These are phyloP conservation scores for Fusarium sp. DNA, from an alignment of 2,329 filamentous ascomycete genomes.

Conservation along the genomic window DNA sequence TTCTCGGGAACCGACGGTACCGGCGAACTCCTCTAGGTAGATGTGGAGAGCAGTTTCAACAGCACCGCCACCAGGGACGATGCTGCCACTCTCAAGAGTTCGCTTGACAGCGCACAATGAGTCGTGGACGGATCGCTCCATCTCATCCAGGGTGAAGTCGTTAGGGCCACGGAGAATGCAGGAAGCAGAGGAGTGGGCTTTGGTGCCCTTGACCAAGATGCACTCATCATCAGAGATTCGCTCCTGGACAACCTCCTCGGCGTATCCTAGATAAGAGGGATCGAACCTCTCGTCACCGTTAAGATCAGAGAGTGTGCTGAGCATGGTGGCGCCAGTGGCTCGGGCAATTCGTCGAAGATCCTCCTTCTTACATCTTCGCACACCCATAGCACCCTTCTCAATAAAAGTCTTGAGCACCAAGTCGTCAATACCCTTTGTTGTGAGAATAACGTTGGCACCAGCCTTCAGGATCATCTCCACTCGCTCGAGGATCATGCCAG, in stretches of 20 bases:
- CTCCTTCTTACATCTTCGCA: slow-evolving; percentile 98
- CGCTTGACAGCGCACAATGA: slow-evolving; percentile 97
- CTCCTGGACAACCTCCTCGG: slow-evolving; percentile 97
- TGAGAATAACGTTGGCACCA: slow-evolving; percentile 94
- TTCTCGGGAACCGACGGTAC: slow-evolving; percentile 95
- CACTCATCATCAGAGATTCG: slow-evolving; percentile 99
- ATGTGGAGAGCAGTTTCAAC: slow-evolving; percentile 99
- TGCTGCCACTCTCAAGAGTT: slow-evolving; percentile 94
- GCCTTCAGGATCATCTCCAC: slow-evolving; percentile 98
- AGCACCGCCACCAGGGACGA: slow-evolving; percentile 95
- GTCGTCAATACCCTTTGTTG: slow-evolving; percentile 98
- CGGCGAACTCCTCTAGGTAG: slow-evolving; percentile 98
- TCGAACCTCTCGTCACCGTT: slow-evolving; percentile 99
- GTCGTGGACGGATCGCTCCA: slow-evolving; percentile 98
- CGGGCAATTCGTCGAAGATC: slow-evolving; percentile 95
- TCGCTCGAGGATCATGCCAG: slow-evolving; percentile 91
- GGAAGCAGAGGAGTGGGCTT: slow-evolving; percentile 91
- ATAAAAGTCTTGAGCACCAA: slow-evolving; percentile 94
- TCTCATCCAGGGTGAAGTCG: slow-evolving; percentile 97
- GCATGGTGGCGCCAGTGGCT: slow-evolving; percentile 91
- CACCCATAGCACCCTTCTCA: slow-evolving; percentile 94
- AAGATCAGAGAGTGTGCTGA: slow-evolving; percentile 93
- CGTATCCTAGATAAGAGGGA: slow-evolving; percentile 85
- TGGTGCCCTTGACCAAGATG: slow-evolving; percentile 95
- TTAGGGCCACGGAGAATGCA: slow-evolving; percentile 96